Conservation (phyloP, 768 basidiomycete genomes). For the Crassisporium funariophilum region DNA sequence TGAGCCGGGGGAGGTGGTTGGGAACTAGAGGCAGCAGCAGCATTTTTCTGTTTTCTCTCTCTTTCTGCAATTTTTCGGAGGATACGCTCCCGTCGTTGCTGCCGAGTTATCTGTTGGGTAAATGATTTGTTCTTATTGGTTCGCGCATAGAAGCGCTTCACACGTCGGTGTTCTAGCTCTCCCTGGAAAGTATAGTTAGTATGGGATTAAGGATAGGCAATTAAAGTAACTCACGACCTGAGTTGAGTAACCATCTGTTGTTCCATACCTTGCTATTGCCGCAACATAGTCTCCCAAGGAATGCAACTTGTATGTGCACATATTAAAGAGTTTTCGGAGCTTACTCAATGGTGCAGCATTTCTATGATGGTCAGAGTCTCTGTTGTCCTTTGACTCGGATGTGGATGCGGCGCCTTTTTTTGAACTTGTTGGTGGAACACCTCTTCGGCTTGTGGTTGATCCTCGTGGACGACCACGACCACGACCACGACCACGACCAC, state of each 20-base stretch:
- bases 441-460: too few species aligned
- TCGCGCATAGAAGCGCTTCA: conserved; percentile 14
- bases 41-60: neutral
- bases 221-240: conserved; percentile 8
- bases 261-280: conserved; percentile 7
- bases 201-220: too few species aligned
- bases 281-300: conserved; percentile 13
- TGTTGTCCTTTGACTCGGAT: too few species aligned
- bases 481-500: too few species aligned
- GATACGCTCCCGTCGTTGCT: conserved; percentile 10
- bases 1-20: neutral
- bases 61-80: neutral
- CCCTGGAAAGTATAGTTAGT: conserved; percentile 8
- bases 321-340: conserved; percentile 5
- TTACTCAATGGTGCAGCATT: neutral
- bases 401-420: too few species aligned
- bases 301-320: conserved; percentile 12
- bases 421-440: too few species aligned
- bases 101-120: conserved; percentile 7
- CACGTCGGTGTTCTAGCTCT: conserved; percentile 13
- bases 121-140: conserved; percentile 10
- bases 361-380: conserved; percentile 11
- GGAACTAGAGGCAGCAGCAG: neutral
- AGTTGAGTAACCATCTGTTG: conserved; percentile 11
- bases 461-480: too few species aligned